Conservation (phyloP, 202 grass and related monocot species). For the Eragrostis tef region DNA sequence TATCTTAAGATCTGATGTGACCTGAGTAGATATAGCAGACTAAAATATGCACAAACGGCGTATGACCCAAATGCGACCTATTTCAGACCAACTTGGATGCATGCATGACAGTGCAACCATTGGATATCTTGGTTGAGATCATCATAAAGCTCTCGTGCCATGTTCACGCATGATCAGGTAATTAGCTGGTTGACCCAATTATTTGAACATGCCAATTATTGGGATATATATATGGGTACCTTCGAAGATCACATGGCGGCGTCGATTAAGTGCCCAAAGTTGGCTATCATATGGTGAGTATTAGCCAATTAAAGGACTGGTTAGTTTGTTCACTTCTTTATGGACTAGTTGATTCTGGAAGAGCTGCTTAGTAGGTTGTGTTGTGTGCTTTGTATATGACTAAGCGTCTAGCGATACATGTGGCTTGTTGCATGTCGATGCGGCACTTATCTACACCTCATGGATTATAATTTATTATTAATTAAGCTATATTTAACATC, state of each 20-base stretch:
- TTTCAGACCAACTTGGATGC: slow-evolving; percentile 54
- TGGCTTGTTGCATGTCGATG: not conserved
- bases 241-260: slow-evolving; percentile 57
- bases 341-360: slow-evolving; percentile 24
- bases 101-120: slow-evolving; percentile 41
- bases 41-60: slow-evolving; percentile 40
- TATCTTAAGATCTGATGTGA: slow-evolving; percentile 47
- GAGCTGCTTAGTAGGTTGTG: not conserved
- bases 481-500: not conserved
- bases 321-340: slow-evolving; percentile 9
- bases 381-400: slow-evolving; percentile 37
- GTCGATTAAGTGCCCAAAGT: slow-evolving; percentile 45
- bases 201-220: slow-evolving; percentile 57
- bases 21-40: slow-evolving; percentile 18
- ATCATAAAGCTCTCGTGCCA: slow-evolving; percentile 46
- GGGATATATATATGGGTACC: slow-evolving; percentile 17
- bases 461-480: slow-evolving; percentile 29
- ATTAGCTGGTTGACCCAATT: slow-evolving; percentile 57
- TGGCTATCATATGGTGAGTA: slow-evolving; percentile 29
- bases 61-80: slow-evolving; percentile 48
- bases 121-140: slow-evolving; percentile 56
- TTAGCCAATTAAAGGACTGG: slow-evolving; percentile 33
- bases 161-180: slow-evolving; percentile 55
- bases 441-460: slow-evolving; percentile 9
- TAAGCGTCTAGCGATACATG: slow-evolving; percentile 31